These are phyloP conservation scores for Aspergillus asperescens DNA, from an alignment of 495 filamentous ascomycete genomes.

Conservation along the genomic window DNA sequence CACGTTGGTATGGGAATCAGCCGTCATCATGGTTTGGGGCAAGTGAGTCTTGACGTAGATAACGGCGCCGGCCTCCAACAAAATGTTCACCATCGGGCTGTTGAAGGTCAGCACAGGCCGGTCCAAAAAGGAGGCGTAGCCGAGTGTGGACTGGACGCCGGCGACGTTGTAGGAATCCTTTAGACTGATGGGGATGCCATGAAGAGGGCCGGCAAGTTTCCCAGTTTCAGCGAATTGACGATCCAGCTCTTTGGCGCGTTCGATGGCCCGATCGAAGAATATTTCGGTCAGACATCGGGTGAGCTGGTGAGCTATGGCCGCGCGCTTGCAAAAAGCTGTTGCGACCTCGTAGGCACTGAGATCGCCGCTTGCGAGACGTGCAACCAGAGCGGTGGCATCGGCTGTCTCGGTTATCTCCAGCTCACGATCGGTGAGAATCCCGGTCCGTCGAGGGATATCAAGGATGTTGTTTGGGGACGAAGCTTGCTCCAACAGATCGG, in stretches of 20 bases:
- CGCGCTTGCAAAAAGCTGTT: constrained; percentile 52
- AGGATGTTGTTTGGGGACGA: constrained; percentile 22
- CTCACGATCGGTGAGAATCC: constrained; percentile 46
- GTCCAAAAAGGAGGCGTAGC: constrained; percentile 45
- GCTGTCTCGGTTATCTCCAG: constrained; percentile 50
- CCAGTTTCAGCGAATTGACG: constrained; percentile 23
- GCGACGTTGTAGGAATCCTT: constrained; percentile 59
- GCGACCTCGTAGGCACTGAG: constrained; percentile 48
- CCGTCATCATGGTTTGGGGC: constrained; percentile 52
- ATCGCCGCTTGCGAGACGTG: constrained; percentile 23
- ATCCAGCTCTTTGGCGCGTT: constrained; percentile 32
- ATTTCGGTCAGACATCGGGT: constrained; percentile 57
- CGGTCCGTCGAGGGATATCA: constrained; percentile 33
- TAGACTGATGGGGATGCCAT: constrained; percentile 59
- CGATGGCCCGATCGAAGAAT: constrained; percentile 40
- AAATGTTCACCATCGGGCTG: constrained; percentile 33
- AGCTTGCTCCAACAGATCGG: constrained; percentile 13
- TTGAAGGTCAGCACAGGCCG: constrained; percentile 37
- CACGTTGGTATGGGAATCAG: constrained; percentile 31
- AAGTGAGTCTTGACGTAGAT: constrained; percentile 59
- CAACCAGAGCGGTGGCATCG: constrained; percentile 41
- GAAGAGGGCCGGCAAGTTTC: constrained; percentile 51
- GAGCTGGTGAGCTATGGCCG: constrained; percentile 30
- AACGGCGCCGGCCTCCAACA: constrained; percentile 38
- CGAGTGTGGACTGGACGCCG: constrained; percentile 33